A percentile compares a stretch with the other conserved stretches of the same genome.
Evolutionary conservation across 2,329 filamentous ascomycete genomes (phyloP).

Genomic region (Lojkania enalia): DNA sequence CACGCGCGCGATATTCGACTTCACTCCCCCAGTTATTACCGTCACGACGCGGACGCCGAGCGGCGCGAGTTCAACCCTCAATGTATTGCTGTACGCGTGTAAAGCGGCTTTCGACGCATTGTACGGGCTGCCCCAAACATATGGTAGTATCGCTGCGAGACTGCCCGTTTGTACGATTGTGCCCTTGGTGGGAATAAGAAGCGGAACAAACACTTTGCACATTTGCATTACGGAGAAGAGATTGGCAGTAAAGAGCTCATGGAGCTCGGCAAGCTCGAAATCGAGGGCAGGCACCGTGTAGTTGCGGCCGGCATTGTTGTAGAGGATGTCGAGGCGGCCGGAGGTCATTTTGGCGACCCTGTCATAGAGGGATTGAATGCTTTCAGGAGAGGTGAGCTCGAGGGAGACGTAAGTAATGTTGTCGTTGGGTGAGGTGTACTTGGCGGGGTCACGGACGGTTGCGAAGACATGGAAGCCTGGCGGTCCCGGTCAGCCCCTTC

Average conservation of each 20-base stretch:
- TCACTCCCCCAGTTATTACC: slow-evolving; percentile 62
- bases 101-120: slow-evolving; percentile 64
- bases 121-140: slow-evolving; percentile 53
- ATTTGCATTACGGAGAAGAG: slow-evolving; percentile 62
- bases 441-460: slow-evolving; percentile 57
- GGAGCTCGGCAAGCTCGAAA: slow-evolving; percentile 46
- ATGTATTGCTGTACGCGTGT: slow-evolving; percentile 60
- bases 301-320: slow-evolving; percentile 62
- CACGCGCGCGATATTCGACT: slow-evolving; percentile 60
- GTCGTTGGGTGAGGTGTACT: slow-evolving; percentile 52
- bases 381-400: slow-evolving; percentile 56
- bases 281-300: slow-evolving; percentile 63
- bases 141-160: slow-evolving; percentile 49
- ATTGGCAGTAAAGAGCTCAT: slow-evolving; percentile 48
- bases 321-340: slow-evolving; percentile 58
- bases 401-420: slow-evolving; percentile 60
- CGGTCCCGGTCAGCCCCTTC: not conserved
- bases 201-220: slow-evolving; percentile 59
- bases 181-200: slow-evolving; percentile 53
- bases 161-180: slow-evolving; percentile 53
- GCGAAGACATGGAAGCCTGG: slow-evolving; percentile 60
- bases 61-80: slow-evolving; percentile 61
- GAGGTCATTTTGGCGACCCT: slow-evolving; percentile 52
- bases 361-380: slow-evolving; percentile 52
- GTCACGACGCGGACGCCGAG: slow-evolving; percentile 53